These are phyloP conservation scores for Russula sp. DNA, from an alignment of 768 basidiomycete species.

Conservation along the genomic window DNA sequence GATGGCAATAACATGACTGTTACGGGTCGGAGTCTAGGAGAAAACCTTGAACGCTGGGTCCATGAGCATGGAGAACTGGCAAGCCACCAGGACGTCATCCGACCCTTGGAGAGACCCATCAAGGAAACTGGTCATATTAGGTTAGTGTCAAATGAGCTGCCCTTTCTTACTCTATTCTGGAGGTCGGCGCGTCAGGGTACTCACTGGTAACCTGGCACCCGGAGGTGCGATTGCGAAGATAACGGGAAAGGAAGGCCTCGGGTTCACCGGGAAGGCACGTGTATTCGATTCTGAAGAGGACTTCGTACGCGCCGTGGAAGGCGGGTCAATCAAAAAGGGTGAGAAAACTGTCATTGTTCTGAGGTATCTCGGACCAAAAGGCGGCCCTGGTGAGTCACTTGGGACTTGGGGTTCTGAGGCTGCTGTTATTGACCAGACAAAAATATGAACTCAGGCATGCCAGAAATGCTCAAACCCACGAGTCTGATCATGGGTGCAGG, in stretches of 20 bases:
- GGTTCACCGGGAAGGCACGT: slow-evolving; percentile 87
- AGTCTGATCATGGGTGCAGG: slow-evolving; percentile 99
- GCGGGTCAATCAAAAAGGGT: slow-evolving; percentile 80
- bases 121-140: slow-evolving; percentile 87
- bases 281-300: slow-evolving; percentile 87
- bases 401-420: neutral
- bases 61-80: slow-evolving; percentile 73
- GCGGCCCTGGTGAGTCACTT: slow-evolving; percentile 72
- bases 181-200: slow-evolving; percentile 47
- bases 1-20: slow-evolving; percentile 89
- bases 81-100: slow-evolving; percentile 73
- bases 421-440: neutral
- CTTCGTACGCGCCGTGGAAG: slow-evolving; percentile 83
- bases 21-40: slow-evolving; percentile 82
- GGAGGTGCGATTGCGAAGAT: slow-evolving; percentile 97
- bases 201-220: slow-evolving; percentile 88
- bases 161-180: neutral
- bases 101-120: slow-evolving; percentile 80
- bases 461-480: slow-evolving; percentile 98
- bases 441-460: slow-evolving; percentile 66
- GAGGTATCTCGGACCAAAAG: slow-evolving; percentile 93
- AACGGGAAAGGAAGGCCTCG: slow-evolving; percentile 89
- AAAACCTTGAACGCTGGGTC: slow-evolving; percentile 88
- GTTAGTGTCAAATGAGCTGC: slow-evolving; percentile 33
- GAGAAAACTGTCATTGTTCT: slow-evolving; percentile 96